These are phyloP conservation scores for Heliocybe sulcata DNA, from an alignment of 1,284 basidiomycete species.

Conservation along the genomic window DNA sequence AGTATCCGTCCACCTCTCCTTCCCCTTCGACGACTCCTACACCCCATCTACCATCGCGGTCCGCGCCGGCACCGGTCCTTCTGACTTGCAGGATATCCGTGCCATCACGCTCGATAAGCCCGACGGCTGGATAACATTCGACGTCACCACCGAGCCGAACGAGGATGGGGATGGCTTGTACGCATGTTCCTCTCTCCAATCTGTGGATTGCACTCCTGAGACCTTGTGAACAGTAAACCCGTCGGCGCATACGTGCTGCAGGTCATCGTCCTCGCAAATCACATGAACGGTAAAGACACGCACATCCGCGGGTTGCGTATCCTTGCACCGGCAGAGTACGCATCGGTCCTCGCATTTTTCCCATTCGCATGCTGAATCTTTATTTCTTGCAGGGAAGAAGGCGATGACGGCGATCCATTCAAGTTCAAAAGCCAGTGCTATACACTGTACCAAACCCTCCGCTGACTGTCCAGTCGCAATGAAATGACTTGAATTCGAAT, in stretches of 20 bases:
- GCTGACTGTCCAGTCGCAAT: conserved; percentile 28
- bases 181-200: conserved; percentile 17
- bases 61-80: conserved; percentile 86
- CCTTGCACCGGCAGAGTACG: conserved; percentile 79
- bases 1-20: conserved; percentile 86
- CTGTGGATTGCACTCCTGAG: background rate
- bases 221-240: conserved; percentile 54
- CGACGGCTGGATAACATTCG: conserved; percentile 92
- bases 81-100: conserved; percentile 91
- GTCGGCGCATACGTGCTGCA: conserved; percentile 89
- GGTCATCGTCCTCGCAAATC: conserved; percentile 87
- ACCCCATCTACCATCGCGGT: conserved; percentile 90
- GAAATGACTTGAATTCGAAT: background rate
- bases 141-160: conserved; percentile 72
- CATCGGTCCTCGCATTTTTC: conserved; percentile 9
- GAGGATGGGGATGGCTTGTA: conserved; percentile 74
- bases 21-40: conserved; percentile 90
- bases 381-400: conserved; percentile 27
- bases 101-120: conserved; percentile 83
- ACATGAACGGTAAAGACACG: conserved; percentile 98
- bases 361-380: background rate
- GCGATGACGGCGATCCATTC: conserved; percentile 56
- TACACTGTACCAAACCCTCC: conserved; percentile 74
- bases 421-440: conserved; percentile 59
- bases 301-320: conserved; percentile 89